Conservation (phyloP, 148 eudicot genomes). For the Vaccinium myrtillus region DNA sequence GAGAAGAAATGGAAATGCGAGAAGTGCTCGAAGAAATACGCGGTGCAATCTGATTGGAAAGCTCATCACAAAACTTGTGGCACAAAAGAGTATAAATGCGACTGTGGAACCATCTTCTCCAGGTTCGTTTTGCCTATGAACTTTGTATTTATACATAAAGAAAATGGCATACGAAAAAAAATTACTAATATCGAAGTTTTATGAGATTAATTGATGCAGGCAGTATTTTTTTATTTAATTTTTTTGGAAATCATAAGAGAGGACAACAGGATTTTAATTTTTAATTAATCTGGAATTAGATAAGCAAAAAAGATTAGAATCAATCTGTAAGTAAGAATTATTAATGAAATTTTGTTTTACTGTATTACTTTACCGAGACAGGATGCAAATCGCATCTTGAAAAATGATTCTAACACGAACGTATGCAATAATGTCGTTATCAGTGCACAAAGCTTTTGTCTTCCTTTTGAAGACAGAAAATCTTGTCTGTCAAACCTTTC, state of each 20-base stretch:
- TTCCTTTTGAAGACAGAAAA: neutral
- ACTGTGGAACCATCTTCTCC: slow-evolving; percentile 60
- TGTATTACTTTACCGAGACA: neutral
- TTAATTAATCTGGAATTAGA: neutral
- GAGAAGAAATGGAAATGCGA: slow-evolving; percentile 67
- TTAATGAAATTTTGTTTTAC: neutral
- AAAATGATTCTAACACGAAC: no score
- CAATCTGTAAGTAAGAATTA: neutral
- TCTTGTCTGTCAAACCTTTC: no score
- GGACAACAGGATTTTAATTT: no score
- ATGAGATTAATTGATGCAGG: no score
- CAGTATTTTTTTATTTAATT: no score
- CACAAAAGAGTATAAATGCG: slow-evolving; percentile 56
- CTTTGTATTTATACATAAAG: neutral
- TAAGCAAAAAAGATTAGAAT: neutral
- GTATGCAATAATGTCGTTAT: no score
- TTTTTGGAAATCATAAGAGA: no score
- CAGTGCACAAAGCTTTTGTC: neutral
- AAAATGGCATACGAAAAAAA: neutral
- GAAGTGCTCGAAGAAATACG: slow-evolving; percentile 55
- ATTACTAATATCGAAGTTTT: no score
- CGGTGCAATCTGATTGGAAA: slow-evolving; percentile 65
- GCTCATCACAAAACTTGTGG: slow-evolving; percentile 66
- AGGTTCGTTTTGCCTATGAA: slow-evolving; percentile 22
- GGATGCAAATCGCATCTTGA: no score